Evolutionary conservation across 2,329 filamentous ascomycete genomes (phyloP), one percentile per base, ranked within the genome.

Genomic region (Sporothrix protearum): DNA sequence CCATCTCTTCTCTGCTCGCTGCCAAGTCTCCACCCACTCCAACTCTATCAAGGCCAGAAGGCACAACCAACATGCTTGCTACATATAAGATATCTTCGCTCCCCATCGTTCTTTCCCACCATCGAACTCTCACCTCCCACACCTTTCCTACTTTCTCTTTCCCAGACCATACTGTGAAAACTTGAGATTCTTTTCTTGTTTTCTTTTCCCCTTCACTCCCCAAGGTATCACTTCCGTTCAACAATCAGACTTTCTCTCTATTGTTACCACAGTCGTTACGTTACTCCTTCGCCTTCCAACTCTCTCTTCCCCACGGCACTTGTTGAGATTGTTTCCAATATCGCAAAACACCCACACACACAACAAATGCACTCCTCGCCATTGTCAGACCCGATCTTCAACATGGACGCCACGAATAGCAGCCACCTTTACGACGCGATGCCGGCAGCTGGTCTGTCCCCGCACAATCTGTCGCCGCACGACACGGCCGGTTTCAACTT

Each of bases 21-120:
- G n/a, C 22, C 5, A 36, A 19, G 28, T 19, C 30, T 64, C 61
- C 61, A 30, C 45, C 42, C 16, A n/a, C 42, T 14, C 47, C 39
- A 10, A 22, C 57, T 63, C n/a, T 6, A 64, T 19, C 55, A 59
- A 33, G 3, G 16, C 16, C 22, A 30, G 55, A 59, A 36, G 19
- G 55, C 30, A 59, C 30, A n/a, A 59, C 59, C 59, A 63, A 45
- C n/a, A 28, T 4, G n/a, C 30, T 45, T 42, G 36, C 19, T 25
- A 42, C 36, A 42, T 45, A 63, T 63, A 63, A 63, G 36, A 45
- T 63, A 45, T 63, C 59, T 61, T 45, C 36, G 36, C 25, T 66
- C n/a, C 25, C 63, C 49, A 53, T 57, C 28, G 25, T 19, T 57
- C 28, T 61, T 61, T 61, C 25, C 61, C 14, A 33, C 16, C 25